Evolutionary conservation across 768 basidiomycete genomes (phyloP).

Genomic region (Saitozyma podzolica): DNA sequence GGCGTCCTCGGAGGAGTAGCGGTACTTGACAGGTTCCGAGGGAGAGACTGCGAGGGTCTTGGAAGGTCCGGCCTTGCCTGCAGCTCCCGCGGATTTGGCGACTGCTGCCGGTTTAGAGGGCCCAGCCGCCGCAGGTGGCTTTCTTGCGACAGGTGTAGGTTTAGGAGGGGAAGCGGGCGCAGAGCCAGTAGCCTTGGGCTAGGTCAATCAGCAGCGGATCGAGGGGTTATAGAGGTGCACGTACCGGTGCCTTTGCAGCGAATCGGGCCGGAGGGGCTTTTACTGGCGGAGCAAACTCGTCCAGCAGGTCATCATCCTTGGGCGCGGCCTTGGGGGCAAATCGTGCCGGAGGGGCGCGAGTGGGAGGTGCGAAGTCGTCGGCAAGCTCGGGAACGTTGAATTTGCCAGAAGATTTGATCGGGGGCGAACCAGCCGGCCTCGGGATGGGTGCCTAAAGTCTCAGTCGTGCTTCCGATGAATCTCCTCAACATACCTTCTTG

Average conservation of each 20-base stretch:
- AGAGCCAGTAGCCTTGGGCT: not conserved
- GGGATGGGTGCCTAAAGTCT: constrained; percentile 5
- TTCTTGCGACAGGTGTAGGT: constrained; percentile 7
- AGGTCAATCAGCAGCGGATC: not conserved
- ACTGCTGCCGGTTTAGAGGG: constrained; percentile 50
- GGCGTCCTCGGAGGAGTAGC: constrained; percentile 87
- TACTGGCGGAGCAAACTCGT: constrained; percentile 47
- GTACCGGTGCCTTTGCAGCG: constrained; percentile 20
- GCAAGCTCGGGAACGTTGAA: constrained; percentile 31
- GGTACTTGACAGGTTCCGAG: constrained; percentile 86
- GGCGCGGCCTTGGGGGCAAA: constrained; percentile 24
- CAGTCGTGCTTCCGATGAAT: not conserved
- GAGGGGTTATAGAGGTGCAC: not conserved
- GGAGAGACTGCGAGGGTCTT: constrained; percentile 57
- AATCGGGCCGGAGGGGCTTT: constrained; percentile 40
- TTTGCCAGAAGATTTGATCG: constrained; percentile 35
- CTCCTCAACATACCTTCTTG: constrained; percentile 27
- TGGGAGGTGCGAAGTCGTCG: constrained; percentile 50
- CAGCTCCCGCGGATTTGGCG: constrained; percentile 22
- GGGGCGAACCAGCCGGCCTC: constrained; percentile 23
- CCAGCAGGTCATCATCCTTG: constrained; percentile 35
- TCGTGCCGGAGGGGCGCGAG: constrained; percentile 35
- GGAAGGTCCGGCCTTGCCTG: constrained; percentile 55
- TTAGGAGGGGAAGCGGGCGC: constrained; percentile 8
- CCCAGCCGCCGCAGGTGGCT: constrained; percentile 15